Evolutionary conservation across 108 stramenopile genomes (phyloP), one percentile per base, ranked within the genome.

Genomic region (Fistulifera solaris): DNA sequence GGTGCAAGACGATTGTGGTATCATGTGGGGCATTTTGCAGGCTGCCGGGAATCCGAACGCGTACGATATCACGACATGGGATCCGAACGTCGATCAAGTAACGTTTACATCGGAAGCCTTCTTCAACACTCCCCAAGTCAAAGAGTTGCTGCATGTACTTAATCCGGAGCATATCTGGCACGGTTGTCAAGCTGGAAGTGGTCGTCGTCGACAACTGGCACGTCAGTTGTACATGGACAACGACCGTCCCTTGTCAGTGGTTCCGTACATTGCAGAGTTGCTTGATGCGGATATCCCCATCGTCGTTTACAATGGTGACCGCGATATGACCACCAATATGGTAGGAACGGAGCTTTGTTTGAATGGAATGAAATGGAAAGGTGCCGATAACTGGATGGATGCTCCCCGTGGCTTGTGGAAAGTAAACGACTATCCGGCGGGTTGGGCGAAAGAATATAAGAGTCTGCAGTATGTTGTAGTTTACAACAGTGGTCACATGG

Each of bases 21-120:
- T 81, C 16, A 56, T 65, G 40, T 52, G 27, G 38, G 78, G 70
- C 40, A 74, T 82, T 0, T 53, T 83, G 68, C 40, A 62, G 39
- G 76, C 79, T 18, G 63, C 77, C 28, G 85, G 85, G 11, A 66
- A 14, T 19, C 62, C 56, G 1, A 77, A 75, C 27, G 71, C 66
- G 23, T 86, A 86, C 52, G 84, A 85, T 54, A 68, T 85, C 7
- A 77, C 79, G 2, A 79, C 84, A 1, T 80, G 65, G 59, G 81
- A 78, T 27, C 41, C 57, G 1, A 73, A 81, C n/a, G 54, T 54
- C 18, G 54, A 54, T 54, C 54, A 54, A 25, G 43, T 64, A 28
- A 52, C 66, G 10, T 48, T 71, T n/a, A 35, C 40, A 13, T 42
- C 25, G 4, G 54, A 54, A 22, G 54, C 38, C 10, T 81, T 87